phyloP scores from a whole-genome alignment of 2,329 filamentous ascomycete genomes.

The Cercospora citrullina region DNA sequence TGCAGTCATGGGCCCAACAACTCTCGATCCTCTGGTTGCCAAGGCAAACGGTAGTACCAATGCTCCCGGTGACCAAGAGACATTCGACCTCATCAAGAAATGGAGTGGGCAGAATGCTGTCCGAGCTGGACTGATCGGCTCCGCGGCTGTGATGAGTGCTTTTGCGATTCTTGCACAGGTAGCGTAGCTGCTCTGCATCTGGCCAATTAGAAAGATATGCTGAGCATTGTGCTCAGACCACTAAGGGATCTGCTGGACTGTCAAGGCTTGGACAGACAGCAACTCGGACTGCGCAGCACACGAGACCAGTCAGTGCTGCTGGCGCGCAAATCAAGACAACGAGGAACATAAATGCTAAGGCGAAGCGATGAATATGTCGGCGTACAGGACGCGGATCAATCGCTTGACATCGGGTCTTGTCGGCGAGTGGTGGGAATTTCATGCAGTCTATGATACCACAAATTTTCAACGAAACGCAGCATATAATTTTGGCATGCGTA shows the following conservation, averaged over 20 bases:
- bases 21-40: constrained; percentile 21
- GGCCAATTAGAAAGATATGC: neutral
- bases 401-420: neutral
- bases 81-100: constrained; percentile 26
- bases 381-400: neutral
- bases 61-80: constrained; percentile 28
- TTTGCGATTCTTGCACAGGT: constrained; percentile 23
- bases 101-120: constrained; percentile 32
- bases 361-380: neutral
- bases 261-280: constrained; percentile 4
- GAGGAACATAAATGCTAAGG: constrained; percentile 4
- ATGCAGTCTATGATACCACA: neutral
- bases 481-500: too few species aligned
- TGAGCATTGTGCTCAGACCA: constrained; percentile 6
- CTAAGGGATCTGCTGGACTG: neutral
- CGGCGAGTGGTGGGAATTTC: neutral
- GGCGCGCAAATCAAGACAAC: constrained; percentile 6
- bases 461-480: neutral
- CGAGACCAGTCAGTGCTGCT: constrained; percentile 1
- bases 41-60: constrained; percentile 20
- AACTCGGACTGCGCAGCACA: neutral
- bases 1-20: constrained; percentile 27
- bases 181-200: constrained; percentile 4
- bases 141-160: constrained; percentile 25
- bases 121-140: constrained; percentile 20